Percentiles rank a stretch among this genome's conserved stretches.
Conservation (phyloP, 1,284 basidiomycete genomes). For the Inonotus obliquus region DNA sequence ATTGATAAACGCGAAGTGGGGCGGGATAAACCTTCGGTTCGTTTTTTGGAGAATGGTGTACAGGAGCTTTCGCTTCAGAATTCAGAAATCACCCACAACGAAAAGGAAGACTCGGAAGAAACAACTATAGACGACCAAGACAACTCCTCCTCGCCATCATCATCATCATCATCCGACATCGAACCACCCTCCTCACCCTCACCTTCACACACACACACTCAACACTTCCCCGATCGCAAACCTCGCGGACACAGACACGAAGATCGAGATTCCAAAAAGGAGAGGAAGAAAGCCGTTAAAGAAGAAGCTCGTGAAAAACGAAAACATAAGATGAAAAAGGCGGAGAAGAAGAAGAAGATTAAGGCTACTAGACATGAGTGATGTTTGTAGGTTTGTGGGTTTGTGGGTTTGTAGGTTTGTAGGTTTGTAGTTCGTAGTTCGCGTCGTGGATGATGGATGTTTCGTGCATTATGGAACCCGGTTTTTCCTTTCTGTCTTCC, state of each 20-base stretch:
- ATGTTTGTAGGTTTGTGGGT: background rate
- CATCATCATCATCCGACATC: slow-evolving; percentile 27
- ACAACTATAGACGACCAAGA: slow-evolving; percentile 14
- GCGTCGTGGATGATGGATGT: too few species aligned
- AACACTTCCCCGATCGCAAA: slow-evolving; percentile 43
- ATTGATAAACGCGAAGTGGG: slow-evolving; percentile 1
- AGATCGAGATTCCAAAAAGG: slow-evolving; percentile 90
- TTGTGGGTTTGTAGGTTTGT: background rate
- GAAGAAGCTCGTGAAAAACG: slow-evolving; percentile 84
- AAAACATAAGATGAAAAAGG: slow-evolving; percentile 90
- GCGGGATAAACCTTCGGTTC: slow-evolving; percentile 21
- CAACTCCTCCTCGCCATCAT: too few species aligned
- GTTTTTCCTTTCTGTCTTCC: too few species aligned
- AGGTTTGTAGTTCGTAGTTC: too few species aligned
- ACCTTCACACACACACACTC: slow-evolving; percentile 34
- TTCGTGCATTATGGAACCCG: too few species aligned
- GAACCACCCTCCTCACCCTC: too few species aligned
- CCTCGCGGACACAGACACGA: slow-evolving; percentile 87
- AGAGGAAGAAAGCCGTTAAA: slow-evolving; percentile 86
- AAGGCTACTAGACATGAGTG: slow-evolving; percentile 43
- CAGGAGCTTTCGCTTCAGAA: background rate
- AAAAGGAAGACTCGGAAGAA: slow-evolving; percentile 1
- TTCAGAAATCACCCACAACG: too few species aligned
- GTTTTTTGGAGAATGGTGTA: slow-evolving; percentile 20
- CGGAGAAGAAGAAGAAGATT: slow-evolving; percentile 83